A percentile compares a stretch with the other conserved stretches of the same genome.
phyloP scores from a whole-genome alignment of 495 filamentous ascomycete species.

The Aspergillus conjunctus region DNA sequence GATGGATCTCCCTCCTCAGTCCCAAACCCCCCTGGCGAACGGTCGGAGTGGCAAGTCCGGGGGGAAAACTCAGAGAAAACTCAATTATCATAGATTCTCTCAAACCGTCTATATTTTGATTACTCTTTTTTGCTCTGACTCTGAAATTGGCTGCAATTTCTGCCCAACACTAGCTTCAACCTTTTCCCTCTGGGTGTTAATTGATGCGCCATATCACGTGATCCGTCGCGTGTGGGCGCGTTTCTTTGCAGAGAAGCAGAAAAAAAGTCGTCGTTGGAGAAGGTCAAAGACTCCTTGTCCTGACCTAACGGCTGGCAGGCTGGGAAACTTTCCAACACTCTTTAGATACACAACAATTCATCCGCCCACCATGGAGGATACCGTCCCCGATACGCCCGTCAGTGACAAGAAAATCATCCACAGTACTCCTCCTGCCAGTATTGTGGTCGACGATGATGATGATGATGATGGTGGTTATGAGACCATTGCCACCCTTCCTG shows the following conservation, averaged over 20 bases:
- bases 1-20: neutral
- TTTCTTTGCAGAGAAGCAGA: constrained; percentile 26
- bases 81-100: neutral
- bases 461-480: constrained; percentile 52
- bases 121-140: neutral
- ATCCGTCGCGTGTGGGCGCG: constrained; percentile 25
- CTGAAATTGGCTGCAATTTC: neutral
- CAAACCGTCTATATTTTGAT: neutral
- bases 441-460: constrained; percentile 27
- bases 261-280: constrained; percentile 16
- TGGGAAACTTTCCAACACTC: neutral
- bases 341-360: neutral
- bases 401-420: constrained; percentile 50
- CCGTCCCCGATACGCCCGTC: constrained; percentile 50
- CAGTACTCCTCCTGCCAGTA: constrained; percentile 30
- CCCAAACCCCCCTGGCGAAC: neutral
- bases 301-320: neutral
- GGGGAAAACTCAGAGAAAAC: neutral
- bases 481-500: constrained; percentile 62
- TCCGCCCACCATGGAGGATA: constrained; percentile 39
- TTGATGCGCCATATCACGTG: constrained; percentile 32
- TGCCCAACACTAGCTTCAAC: neutral
- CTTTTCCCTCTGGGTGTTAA: constrained; percentile 47
- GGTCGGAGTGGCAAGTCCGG: neutral
- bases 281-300: neutral